A percentile compares a stretch with the other conserved stretches of the same genome.
Evolutionary conservation across 2,329 filamentous ascomycete genomes (phyloP).

Genomic region (Pseudocercospora ulei): DNA sequence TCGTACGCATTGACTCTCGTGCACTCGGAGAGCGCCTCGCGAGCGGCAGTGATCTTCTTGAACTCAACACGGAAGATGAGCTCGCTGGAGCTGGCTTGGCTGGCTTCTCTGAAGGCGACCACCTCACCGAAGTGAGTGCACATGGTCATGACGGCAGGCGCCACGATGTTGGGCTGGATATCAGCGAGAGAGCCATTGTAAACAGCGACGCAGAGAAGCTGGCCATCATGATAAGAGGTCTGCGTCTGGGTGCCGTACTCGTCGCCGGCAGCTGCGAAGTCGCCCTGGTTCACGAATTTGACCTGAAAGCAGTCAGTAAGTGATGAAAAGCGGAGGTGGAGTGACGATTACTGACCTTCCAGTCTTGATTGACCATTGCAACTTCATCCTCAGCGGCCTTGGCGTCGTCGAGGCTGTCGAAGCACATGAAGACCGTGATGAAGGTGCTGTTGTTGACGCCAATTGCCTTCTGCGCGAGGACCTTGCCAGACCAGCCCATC

Average conservation of each 20-base stretch:
- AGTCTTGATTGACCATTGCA: constrained; percentile 12
- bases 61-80: constrained; percentile 28
- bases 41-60: constrained; percentile 23
- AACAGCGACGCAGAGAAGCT: constrained; percentile 24
- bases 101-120: constrained; percentile 19
- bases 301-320: no score
- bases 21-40: constrained; percentile 14
- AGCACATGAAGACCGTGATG: constrained; percentile 28
- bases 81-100: constrained; percentile 14
- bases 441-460: constrained; percentile 3
- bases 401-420: constrained; percentile 37
- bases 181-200: constrained; percentile 15
- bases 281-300: constrained; percentile 18
- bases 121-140: constrained; percentile 25
- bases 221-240: constrained; percentile 26
- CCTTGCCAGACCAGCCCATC: constrained; percentile 18
- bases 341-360: no score
- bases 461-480: constrained; percentile 14
- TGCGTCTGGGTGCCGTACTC: neutral
- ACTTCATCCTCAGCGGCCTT: constrained; percentile 15
- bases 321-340: no score
- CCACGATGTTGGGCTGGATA: constrained; percentile 15
- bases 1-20: constrained; percentile 9
- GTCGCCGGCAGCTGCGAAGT: constrained; percentile 17
- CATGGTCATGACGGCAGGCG: constrained; percentile 13